Conservation (phyloP, 345 rosid genomes). For the Eucalyptus dawsonii region DNA sequence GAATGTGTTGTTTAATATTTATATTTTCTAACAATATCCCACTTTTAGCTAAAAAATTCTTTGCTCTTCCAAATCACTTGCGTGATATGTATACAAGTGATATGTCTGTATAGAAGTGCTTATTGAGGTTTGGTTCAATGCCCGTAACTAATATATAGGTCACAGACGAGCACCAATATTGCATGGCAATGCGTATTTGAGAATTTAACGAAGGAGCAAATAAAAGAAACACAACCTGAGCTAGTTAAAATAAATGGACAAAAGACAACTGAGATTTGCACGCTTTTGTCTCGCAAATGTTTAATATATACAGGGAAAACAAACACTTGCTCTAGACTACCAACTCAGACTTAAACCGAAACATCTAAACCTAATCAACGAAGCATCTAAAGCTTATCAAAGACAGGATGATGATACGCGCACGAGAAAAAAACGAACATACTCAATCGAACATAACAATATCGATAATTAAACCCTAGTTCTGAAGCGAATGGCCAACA, state of each 20-base stretch:
- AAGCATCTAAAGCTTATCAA: neutral
- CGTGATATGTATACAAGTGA: neutral
- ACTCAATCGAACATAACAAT: neutral
- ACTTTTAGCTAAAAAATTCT: neutral
- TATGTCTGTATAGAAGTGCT: neutral
- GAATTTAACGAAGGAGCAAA: neutral
- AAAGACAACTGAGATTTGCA: neutral
- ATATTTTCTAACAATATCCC: neutral
- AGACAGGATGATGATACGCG: neutral
- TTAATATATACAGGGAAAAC: neutral
- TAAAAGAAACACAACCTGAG: neutral
- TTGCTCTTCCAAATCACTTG: neutral
- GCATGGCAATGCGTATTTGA: neutral
- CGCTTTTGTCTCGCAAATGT: neutral
- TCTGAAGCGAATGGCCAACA: neutral
- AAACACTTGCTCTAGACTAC: neutral
- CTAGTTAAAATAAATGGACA: neutral
- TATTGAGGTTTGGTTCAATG: neutral
- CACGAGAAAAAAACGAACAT: neutral
- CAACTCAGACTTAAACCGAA: neutral
- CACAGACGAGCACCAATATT: neutral
- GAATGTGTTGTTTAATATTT: too few species aligned
- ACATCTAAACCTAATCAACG: neutral
- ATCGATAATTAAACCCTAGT: neutral
- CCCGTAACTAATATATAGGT: neutral